Percentiles rank a stretch among this genome's conserved stretches.
These are phyloP conservation scores for Annulohypoxylon truncatum DNA, from an alignment of 2,329 filamentous ascomycete species.

Conservation along the genomic window DNA sequence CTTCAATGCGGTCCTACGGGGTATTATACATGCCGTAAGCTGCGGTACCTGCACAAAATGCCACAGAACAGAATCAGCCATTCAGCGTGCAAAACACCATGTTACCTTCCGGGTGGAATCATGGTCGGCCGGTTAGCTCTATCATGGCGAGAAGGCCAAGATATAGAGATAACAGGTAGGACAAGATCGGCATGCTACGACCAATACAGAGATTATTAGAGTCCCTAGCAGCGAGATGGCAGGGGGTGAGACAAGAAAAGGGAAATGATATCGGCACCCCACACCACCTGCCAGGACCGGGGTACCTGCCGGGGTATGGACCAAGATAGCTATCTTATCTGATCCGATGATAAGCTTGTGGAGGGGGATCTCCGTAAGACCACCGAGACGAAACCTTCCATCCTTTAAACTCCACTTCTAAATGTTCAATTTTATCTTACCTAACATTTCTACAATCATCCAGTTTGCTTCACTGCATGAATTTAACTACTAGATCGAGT, in stretches of 20 bases:
- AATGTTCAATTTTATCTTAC: too few relatives aligned
- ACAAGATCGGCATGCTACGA: not conserved
- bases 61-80: slow-evolving; percentile 4
- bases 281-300: not conserved
- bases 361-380: not conserved
- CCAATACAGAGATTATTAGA: not conserved
- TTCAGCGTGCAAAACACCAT: slow-evolving; percentile 1
- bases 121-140: not conserved
- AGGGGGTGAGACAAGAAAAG: slow-evolving; percentile 5
- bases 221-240: not conserved
- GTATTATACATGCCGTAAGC: slow-evolving; percentile 23
- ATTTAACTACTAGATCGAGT: not conserved
- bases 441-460: not conserved
- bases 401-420: not conserved
- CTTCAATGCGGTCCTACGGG: not conserved
- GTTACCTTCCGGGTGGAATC: slow-evolving; percentile 1
- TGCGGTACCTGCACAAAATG: not conserved
- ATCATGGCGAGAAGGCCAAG: not conserved
- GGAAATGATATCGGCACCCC: slow-evolving; percentile 5
- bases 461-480: not conserved
- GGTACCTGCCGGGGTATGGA: not conserved
- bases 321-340: slow-evolving; percentile 2
- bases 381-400: too few relatives aligned
- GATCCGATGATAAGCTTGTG: slow-evolving; percentile 1
- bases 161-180: slow-evolving; percentile 26